These are phyloP conservation scores for Chamaecyparis obtusa DNA, from an alignment of 75 land plant genomes.

Conservation along the genomic window DNA sequence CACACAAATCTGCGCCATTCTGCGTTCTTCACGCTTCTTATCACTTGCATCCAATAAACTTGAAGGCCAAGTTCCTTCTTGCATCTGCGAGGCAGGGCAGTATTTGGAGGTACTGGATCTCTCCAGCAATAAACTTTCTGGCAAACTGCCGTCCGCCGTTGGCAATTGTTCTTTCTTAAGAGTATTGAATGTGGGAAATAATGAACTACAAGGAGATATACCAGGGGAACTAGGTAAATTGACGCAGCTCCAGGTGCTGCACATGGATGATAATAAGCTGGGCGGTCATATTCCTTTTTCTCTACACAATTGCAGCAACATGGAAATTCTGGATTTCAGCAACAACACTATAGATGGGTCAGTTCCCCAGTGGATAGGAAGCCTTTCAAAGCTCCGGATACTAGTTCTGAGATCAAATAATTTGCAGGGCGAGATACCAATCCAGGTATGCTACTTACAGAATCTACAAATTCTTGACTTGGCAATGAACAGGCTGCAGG, in stretches of 20 bases:
- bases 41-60: neutral
- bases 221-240: neutral
- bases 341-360: too few relatives aligned
- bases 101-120: neutral
- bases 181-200: neutral
- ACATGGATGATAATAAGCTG: neutral
- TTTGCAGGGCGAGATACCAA: neutral
- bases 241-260: neutral
- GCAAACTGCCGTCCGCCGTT: neutral
- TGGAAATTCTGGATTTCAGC: neutral
- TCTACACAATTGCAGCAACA: neutral
- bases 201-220: neutral
- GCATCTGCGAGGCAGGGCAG: neutral
- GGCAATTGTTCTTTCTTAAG: neutral
- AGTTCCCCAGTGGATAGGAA: slow-evolving; percentile 4
- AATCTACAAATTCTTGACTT: slow-evolving; percentile 1
- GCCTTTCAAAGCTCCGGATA: neutral
- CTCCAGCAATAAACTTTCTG: neutral
- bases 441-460: neutral
- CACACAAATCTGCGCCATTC: neutral
- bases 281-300: neutral
- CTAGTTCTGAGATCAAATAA: neutral
- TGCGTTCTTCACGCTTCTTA: neutral
- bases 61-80: neutral
- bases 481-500: neutral